Evolutionary conservation across 371 early-diverging fungal species (phyloP), one percentile per base, ranked within the genome.

Genomic region (Choanephora cucurbitarum): DNA sequence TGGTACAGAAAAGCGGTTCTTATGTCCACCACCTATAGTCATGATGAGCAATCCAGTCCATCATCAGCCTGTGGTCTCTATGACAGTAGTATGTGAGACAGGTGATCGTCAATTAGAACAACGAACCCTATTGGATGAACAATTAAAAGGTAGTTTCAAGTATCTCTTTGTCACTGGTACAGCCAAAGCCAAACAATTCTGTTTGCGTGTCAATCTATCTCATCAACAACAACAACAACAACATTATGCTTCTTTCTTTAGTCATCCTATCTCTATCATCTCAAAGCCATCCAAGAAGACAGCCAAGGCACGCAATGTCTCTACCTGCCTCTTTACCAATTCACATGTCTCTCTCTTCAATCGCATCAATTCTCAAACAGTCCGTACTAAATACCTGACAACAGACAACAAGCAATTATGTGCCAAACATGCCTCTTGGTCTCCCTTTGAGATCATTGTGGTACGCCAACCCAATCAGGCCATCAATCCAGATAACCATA

Each of bases 231-330:
- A 49, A 56, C 55, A 49, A 13, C 50, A 44, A 19, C 52, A 42
- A 13, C 44, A 60, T 0, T 64, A 72, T 57, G 87, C 86, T 10
- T 79, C 81, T 10, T 88, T 89, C 40, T 81, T 82, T 56, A 89
- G 91, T 8, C 64, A 73, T 11, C 86, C 91, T 0, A 85, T 92
- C 33, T 67, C 84, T 7, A 89, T 93, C 64, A 90, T 93, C 34
- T 92, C 93, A 50, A 93, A 93, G 67, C 94, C 94, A 10, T 87
- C 88, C 45, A 92, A 92, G 66, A 93, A 93, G 76, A 89, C 88
- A 0, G 83, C 87, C 50, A 91, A 90, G 67, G 86, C 90, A 8
- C 85, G 90, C 57, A 89, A 87, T 63, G 80, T 83, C 14, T 85
- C 89, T 3, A 82, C 86, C 6, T 89, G 92, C 67, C 86, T 93